Conservation (phyloP, 192 early-diverging fungal species). For the Mortierella antarctica region DNA sequence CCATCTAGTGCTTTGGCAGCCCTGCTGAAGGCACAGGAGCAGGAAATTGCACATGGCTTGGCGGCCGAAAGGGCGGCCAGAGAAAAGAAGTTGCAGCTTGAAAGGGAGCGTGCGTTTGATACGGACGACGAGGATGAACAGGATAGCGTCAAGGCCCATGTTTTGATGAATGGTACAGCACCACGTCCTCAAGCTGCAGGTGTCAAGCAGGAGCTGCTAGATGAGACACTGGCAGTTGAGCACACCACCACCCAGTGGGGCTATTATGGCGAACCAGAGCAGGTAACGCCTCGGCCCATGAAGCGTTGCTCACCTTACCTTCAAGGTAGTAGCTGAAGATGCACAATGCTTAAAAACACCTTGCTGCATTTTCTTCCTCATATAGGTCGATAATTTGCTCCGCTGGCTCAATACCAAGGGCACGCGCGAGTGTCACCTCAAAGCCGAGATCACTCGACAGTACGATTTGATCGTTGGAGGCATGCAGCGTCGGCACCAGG, state of each 20-base stretch:
- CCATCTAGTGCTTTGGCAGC: conserved; percentile 22
- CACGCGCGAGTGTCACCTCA: conserved; percentile 73
- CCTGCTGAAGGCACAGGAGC: conserved; percentile 48
- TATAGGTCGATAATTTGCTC: conserved; percentile 76
- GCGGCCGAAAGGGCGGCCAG: conserved; percentile 22
- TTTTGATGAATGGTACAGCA: conserved; percentile 10
- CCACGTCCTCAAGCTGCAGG: background rate
- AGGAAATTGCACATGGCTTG: conserved; percentile 47
- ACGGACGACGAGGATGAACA: conserved; percentile 29
- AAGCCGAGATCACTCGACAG: conserved; percentile 44
- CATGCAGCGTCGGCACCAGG: conserved; percentile 49
- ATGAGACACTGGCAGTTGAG: conserved; percentile 34
- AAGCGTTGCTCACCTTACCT: background rate
- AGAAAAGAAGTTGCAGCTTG: conserved; percentile 31
- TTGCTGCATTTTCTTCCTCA: conserved; percentile 57
- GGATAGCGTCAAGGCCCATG: conserved; percentile 20
- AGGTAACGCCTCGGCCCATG: conserved; percentile 30
- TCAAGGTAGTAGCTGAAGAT: background rate
- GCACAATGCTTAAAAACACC: background rate
- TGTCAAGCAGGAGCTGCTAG: background rate
- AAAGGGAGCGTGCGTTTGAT: conserved; percentile 62
- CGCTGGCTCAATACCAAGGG: conserved; percentile 85
- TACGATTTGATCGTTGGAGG: conserved; percentile 40
- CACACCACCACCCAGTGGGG: conserved; percentile 42
- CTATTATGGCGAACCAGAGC: conserved; percentile 56